Conservation (phyloP, 129 eudicot species). For the Oenanthe sinensis region DNA sequence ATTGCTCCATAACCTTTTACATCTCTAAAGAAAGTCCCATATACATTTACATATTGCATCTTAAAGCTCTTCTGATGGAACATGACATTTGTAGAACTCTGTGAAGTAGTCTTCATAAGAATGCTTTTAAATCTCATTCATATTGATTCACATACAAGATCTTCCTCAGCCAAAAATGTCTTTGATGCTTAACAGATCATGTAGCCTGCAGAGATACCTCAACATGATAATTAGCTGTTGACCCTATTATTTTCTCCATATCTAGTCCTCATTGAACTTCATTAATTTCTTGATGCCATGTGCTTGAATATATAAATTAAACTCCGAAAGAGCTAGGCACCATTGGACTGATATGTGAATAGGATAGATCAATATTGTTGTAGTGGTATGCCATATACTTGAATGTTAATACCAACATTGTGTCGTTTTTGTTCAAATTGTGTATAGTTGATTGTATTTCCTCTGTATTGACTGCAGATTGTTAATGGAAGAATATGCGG, state of each 20-base stretch:
- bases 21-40: neutral
- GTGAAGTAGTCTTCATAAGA: neutral
- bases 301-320: neutral
- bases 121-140: neutral
- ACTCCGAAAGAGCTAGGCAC: neutral
- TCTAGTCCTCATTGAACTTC: neutral
- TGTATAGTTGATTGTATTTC: slow-evolving; percentile 3
- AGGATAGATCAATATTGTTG: neutral
- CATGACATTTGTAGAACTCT: neutral
- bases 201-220: neutral
- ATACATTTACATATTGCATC: neutral
- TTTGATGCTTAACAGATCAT: neutral
- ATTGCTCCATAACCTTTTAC: neutral
- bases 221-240: neutral
- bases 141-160: neutral
- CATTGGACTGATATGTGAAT: neutral
- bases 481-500: slow-evolving; percentile 93
- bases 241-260: neutral
- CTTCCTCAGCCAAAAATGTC: neutral
- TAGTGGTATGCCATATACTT: neutral
- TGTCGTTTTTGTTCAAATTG: neutral
- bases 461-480: slow-evolving; percentile 37
- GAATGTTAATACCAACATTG: neutral
- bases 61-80: neutral
- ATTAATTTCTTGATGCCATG: neutral